Evolutionary conservation across 2,329 filamentous ascomycete species (phyloP), one percentile per base, ranked within the genome.

Genomic region (Fusarium euwallaceae): DNA sequence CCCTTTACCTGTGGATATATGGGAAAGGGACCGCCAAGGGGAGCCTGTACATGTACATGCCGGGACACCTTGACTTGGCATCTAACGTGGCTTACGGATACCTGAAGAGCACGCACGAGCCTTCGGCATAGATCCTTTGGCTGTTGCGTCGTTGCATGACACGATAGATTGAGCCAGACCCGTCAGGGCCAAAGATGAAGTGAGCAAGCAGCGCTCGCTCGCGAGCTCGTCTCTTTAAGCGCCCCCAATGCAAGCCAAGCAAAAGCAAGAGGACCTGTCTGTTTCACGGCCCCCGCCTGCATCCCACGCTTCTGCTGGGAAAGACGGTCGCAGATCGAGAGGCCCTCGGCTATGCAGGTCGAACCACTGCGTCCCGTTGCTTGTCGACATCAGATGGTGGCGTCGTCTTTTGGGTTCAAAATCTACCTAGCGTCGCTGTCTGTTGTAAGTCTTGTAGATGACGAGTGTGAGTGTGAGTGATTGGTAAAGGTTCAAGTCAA

Each of bases 311-410:
- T 79, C 76, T 80, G 81, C 80, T 82, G 76, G 76, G 70, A 76
- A 77, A 70, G 72, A 58, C 72, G 80, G 80, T 74, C 80, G 81
- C 81, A 83, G 80, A 80, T 80, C 75, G 72, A 78, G 80, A 79
- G 81, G 73, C 82, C 81, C 80, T 83, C 82, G 81, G 82, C 73
- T 83, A 83, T 83, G 82, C 82, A 83, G 76, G 79, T 78, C 78
- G 78, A 79, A 78, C 75, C 76, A 77, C 70, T 78, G 71, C 73
- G 66, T 73, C 71, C 71, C 67, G 58, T 61, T 70, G 71, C 63
- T 75, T 48, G 51, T 76, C 70, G 74, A 69, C 69, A 64, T 75
- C 69, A 75, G 75, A 75, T 76, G 73, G 73, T 69, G 73, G 73
- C 73, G 73, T 65, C 73, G 73, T 63, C 51, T 63, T 72, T 56